Conservation (phyloP, 345 rosid species). For the Moringa oleifera region DNA sequence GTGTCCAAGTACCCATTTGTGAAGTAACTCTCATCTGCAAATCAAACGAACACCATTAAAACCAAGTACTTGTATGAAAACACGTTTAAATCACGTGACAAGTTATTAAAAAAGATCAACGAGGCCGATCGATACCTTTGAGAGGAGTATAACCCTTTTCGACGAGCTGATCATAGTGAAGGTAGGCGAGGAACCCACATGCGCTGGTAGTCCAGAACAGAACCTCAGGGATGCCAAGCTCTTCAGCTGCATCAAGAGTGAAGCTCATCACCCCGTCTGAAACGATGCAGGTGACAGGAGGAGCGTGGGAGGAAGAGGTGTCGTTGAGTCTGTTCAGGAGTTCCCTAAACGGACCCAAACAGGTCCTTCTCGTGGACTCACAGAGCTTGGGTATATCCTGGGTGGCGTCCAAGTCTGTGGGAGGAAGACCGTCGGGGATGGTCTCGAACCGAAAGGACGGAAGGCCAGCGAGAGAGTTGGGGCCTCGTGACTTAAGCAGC, state of each 20-base stretch:
- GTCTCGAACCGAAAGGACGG: conserved; percentile 30
- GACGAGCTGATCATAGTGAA: conserved; percentile 25
- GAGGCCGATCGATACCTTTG: conserved; percentile 20
- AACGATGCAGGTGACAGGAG: conserved; percentile 27
- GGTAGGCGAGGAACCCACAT: conserved; percentile 27
- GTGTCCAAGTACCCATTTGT: conserved; percentile 52
- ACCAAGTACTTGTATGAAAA: too few relatives aligned
- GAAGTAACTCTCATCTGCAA: conserved; percentile 38
- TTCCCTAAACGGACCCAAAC: conserved; percentile 22
- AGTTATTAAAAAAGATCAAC: too few relatives aligned
- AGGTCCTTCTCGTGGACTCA: conserved; percentile 18
- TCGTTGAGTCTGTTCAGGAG: conserved; percentile 13
- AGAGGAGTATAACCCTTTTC: conserved; percentile 29
- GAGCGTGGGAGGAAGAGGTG: conserved; percentile 4
- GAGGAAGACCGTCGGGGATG: conserved; percentile 37
- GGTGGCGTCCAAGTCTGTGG: conserved; percentile 16
- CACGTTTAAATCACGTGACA: too few relatives aligned
- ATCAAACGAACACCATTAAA: too few relatives aligned
- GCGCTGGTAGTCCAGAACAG: conserved; percentile 31
- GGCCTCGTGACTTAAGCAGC: conserved; percentile 25
- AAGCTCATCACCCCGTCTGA: conserved; percentile 25
- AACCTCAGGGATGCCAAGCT: conserved; percentile 23
- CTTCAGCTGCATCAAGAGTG: conserved; percentile 23
- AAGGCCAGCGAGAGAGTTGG: conserved; percentile 19
- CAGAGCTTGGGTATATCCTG: conserved; percentile 27